phyloP scores from a whole-genome alignment of 495 filamentous ascomycete species.

The Apiosordaria backusii region DNA sequence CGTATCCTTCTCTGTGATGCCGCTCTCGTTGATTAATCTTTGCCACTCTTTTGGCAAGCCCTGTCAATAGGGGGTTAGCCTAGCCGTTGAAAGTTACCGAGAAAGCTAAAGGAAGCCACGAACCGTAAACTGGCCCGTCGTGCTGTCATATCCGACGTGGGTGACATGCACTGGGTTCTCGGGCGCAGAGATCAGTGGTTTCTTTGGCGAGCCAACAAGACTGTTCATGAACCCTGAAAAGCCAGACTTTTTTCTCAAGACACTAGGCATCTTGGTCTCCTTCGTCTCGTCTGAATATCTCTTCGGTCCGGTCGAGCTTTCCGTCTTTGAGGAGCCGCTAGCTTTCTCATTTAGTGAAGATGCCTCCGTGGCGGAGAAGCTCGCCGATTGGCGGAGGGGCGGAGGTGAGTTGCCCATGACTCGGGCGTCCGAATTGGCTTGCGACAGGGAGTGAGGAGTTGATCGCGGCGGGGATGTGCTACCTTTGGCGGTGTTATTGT shows the following conservation, averaged over 20 bases:
- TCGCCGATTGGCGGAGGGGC: slow-evolving; percentile 73
- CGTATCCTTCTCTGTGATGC: slow-evolving; percentile 93
- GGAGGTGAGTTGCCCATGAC: slow-evolving; percentile 46
- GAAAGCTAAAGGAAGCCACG: slow-evolving; percentile 35
- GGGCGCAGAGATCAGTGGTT: slow-evolving; percentile 88
- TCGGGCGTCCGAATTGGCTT: slow-evolving; percentile 56
- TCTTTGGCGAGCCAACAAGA: slow-evolving; percentile 83
- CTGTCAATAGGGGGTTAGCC: slow-evolving; percentile 45
- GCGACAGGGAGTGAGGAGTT: slow-evolving; percentile 51
- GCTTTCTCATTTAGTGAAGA: slow-evolving; percentile 47
- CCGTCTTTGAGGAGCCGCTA: slow-evolving; percentile 44
- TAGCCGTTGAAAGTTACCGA: slow-evolving; percentile 10
- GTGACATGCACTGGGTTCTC: slow-evolving; percentile 98
- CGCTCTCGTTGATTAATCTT: slow-evolving; percentile 86
- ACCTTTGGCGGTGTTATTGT: slow-evolving; percentile 11
- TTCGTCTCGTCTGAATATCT: slow-evolving; percentile 82
- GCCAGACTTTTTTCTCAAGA: slow-evolving; percentile 82
- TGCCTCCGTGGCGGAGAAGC: slow-evolving; percentile 64
- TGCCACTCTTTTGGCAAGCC: slow-evolving; percentile 98
- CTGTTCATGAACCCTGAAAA: slow-evolving; percentile 95
- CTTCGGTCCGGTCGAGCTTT: slow-evolving; percentile 63
- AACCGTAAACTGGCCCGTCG: slow-evolving; percentile 95
- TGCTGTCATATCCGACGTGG: slow-evolving; percentile 95
- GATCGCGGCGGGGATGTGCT: slow-evolving; percentile 44
- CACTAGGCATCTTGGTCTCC: slow-evolving; percentile 51